Conservation (phyloP, 768 basidiomycete genomes). For the Russula brevipes region DNA sequence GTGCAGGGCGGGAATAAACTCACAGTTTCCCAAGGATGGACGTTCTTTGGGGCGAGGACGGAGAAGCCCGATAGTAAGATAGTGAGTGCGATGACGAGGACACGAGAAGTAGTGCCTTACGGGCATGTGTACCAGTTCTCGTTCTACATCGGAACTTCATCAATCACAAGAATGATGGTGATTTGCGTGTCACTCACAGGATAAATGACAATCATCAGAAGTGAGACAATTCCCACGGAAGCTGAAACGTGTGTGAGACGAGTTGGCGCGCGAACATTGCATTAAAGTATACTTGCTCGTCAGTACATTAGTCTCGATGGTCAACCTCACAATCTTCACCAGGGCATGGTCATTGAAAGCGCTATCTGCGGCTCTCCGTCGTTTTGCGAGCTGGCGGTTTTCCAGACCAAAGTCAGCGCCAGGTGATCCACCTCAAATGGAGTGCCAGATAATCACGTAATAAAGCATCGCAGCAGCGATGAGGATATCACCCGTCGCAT, state of each 20-base stretch:
- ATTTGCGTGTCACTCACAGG: not conserved
- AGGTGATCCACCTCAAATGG: too few species aligned
- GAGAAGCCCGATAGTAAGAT: not conserved
- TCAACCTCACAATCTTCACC: constrained; percentile 25
- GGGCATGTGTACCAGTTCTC: constrained; percentile 3
- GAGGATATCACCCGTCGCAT: constrained; percentile 1
- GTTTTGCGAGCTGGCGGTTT: not conserved
- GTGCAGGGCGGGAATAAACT: not conserved
- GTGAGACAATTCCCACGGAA: not conserved
- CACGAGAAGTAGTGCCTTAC: not conserved
- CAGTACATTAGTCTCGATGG: constrained; percentile 28
- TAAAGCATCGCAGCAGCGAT: constrained; percentile 9
- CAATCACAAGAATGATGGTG: not conserved
- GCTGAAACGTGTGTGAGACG: not conserved
- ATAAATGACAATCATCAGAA: not conserved
- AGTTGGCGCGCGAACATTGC: too few species aligned
- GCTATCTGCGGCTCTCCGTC: not conserved
- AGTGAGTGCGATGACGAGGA: too few species aligned
- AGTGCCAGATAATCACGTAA: not conserved
- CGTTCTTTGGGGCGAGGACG: not conserved
- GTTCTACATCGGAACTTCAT: not conserved
- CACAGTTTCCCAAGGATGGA: constrained; percentile 15
- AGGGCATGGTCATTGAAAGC: constrained; percentile 12
- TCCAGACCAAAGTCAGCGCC: not conserved
- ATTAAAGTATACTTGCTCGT: constrained; percentile 6